Evolutionary conservation across 1,284 basidiomycete genomes (phyloP).

Genomic region (Cronartium ribicola): DNA sequence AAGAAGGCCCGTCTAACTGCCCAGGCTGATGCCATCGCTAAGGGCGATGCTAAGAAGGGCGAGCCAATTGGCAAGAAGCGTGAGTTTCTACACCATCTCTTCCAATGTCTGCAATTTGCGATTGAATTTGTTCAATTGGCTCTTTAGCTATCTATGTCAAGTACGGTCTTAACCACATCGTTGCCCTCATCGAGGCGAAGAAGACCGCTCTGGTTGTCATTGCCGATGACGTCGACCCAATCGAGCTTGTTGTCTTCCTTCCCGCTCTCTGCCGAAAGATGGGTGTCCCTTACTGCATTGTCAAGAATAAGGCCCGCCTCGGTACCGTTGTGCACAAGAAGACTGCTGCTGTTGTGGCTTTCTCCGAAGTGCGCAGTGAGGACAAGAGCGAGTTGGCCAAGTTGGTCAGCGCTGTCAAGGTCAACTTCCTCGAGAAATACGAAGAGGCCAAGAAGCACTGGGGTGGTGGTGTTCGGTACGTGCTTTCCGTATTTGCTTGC

Average conservation of each 20-base stretch:
- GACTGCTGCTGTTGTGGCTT: conserved; percentile 81
- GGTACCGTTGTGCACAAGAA: conserved; percentile 98
- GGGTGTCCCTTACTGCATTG: conserved; percentile 97
- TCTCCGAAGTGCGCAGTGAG: conserved; percentile 92
- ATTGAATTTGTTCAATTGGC: conserved; percentile 45
- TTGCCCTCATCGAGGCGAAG: conserved; percentile 86
- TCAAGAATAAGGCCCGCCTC: conserved; percentile 92
- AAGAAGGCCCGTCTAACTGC: conserved; percentile 89
- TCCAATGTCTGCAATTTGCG: background rate
- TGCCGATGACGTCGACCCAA: conserved; percentile 96
- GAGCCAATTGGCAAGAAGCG: conserved; percentile 55
- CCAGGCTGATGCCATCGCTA: conserved; percentile 69
- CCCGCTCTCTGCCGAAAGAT: conserved; percentile 98
- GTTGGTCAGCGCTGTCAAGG: conserved; percentile 87
- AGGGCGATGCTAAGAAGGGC: conserved; percentile 68
- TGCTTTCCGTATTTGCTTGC: conserved; percentile 65
- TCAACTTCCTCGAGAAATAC: conserved; percentile 91
- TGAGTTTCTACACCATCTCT: background rate
- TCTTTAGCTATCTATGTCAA: conserved; percentile 95
- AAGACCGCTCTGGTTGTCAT: conserved; percentile 96
- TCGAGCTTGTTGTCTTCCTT: conserved; percentile 90
- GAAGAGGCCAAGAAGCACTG: conserved; percentile 85
- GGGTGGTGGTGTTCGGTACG: conserved; percentile 90
- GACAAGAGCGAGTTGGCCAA: conserved; percentile 89
- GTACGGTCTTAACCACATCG: conserved; percentile 94